phyloP scores from a whole-genome alignment of 371 early-diverging fungal species.

The Mucor mucedo region DNA sequence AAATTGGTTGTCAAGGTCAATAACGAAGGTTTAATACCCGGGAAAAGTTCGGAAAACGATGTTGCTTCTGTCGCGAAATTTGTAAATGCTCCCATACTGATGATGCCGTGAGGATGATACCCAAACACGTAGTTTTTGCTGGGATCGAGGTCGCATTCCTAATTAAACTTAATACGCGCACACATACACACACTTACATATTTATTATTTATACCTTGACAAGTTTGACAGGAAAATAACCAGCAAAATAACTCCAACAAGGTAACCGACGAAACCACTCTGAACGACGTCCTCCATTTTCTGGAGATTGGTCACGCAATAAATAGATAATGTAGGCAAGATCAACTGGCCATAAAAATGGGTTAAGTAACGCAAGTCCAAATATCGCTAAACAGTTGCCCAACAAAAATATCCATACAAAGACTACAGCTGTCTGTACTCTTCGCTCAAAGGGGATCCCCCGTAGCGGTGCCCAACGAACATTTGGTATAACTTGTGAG shows the following conservation, averaged over 20 bases:
- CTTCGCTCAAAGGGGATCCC: slow-evolving; percentile 75
- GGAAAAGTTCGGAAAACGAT: slow-evolving; percentile 61
- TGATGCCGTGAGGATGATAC: slow-evolving; percentile 83
- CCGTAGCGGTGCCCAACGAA: slow-evolving; percentile 69
- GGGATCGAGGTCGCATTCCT: slow-evolving; percentile 77
- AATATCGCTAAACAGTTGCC: slow-evolving; percentile 61
- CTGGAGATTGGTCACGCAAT: slow-evolving; percentile 53
- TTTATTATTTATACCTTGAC: slow-evolving; percentile 55
- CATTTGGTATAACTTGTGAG: slow-evolving; percentile 12
- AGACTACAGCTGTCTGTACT: slow-evolving; percentile 71
- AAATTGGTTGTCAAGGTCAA: slow-evolving; percentile 65
- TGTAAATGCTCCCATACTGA: slow-evolving; percentile 76
- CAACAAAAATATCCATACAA: slow-evolving; percentile 63
- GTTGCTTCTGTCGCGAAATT: slow-evolving; percentile 78
- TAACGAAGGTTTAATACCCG: slow-evolving; percentile 63
- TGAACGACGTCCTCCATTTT: slow-evolving; percentile 68
- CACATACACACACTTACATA: not conserved
- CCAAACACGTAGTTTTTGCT: slow-evolving; percentile 76
- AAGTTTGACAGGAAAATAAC: slow-evolving; percentile 78
- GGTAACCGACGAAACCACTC: slow-evolving; percentile 53
- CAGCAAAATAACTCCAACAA: slow-evolving; percentile 72
- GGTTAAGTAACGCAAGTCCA: slow-evolving; percentile 38
- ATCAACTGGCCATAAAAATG: slow-evolving; percentile 61
- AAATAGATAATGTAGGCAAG: slow-evolving; percentile 68
- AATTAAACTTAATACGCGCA: not conserved